Base-by-base conservation (phyloP, 1,284 basidiomycete species). In the Leccinum griseonigrum region DNA sequence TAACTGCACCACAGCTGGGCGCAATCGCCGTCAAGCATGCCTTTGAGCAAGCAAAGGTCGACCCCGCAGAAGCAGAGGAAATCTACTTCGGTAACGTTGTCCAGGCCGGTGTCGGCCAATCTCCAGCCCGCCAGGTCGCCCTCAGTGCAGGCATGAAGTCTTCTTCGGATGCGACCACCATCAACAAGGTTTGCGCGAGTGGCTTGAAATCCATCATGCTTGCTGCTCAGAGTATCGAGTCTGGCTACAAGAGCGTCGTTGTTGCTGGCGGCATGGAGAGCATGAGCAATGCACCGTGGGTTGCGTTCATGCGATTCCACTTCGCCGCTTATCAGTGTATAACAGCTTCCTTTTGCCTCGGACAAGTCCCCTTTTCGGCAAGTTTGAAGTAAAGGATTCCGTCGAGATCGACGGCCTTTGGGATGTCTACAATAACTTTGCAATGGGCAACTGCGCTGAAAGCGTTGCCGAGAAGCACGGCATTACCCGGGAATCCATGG, bases 181-280 rank as follows among this genome's bases (percentile, higher is more conserved):
- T 99, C 81, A 99, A 99, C 86, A 97, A 98, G 78, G 94, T 99
- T 72, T 99, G 97, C 76, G 97, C 97, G 4, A 95, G 91, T 64
- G 97, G 97, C 60, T 83, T 99, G 83, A 98, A 99, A 80, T 83
- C 94, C 48, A 86, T 98, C 79, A 97, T 95, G 77, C 85, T 97
- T 66, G 97, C 94, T 59, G 85, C 94, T 43, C 96, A 98, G 79
- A 87, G 86, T 71, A 95, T 99, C 75, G 84, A 88, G 72, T 82
- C 90, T 38, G 97, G 97, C 59, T 90, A 97, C 73, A 87, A 90
- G 69, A 85, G 83, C 61, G 87, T 98, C 57, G 91, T 98, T 64
- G 91, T 90, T 48, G 96, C 95, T 57, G 97, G 97, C 69, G 97
- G 97, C 63, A 95, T 95, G 86, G 97, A 99, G 81, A 94, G 90